These are phyloP conservation scores for Graphiopsis chlorocephala DNA, from an alignment of 2,329 filamentous ascomycete species.

Conservation along the genomic window DNA sequence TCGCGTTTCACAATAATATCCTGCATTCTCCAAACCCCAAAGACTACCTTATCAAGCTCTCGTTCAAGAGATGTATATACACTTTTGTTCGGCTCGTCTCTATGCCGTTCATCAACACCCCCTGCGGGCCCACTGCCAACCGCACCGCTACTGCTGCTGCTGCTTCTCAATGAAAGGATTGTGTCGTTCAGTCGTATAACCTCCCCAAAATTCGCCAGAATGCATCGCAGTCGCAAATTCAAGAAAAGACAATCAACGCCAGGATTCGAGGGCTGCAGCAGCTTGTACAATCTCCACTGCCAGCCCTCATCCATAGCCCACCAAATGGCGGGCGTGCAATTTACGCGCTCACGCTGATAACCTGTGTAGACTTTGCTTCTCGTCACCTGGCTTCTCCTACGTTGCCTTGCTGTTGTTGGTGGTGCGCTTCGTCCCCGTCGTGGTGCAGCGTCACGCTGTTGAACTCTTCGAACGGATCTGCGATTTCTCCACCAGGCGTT, in stretches of 20 bases:
- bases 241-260: not conserved
- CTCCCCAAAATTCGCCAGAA: conserved; percentile 3
- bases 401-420: not conserved
- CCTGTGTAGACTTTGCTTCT: not conserved
- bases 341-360: not conserved
- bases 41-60: not conserved
- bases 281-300: not conserved
- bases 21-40: not conserved
- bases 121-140: not conserved
- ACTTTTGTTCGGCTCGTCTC: conserved; percentile 1
- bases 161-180: conserved; percentile 8
- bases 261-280: not conserved
- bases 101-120: not conserved
- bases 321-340: not conserved
- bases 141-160: not conserved
- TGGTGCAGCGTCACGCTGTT: conserved; percentile 98
- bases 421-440: conserved; percentile 67
- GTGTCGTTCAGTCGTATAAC: conserved; percentile 14
- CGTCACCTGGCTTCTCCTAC: conserved; percentile 11
- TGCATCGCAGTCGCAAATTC: not conserved
- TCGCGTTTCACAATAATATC: not conserved
- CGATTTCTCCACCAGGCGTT: conserved; percentile 76
- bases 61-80: conserved; percentile 9
- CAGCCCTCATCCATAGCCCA: not conserved
- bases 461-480: conserved; percentile 96